Evolutionary conservation across 768 basidiomycete genomes (phyloP).

Genomic region (Lepiota brunneoincarnata): DNA sequence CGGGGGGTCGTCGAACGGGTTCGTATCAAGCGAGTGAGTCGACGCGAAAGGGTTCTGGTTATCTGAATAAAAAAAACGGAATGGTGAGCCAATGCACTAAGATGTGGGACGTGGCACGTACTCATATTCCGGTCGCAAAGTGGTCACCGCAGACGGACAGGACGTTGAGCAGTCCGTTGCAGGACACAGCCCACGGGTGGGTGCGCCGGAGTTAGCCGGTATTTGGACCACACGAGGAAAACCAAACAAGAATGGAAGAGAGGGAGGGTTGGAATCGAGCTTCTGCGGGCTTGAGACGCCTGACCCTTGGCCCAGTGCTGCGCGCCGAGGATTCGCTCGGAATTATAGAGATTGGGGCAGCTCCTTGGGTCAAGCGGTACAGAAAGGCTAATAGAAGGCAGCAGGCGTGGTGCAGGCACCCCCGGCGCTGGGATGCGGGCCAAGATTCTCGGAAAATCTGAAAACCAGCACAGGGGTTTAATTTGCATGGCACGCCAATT

Average conservation of each 20-base stretch:
- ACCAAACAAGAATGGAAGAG: conserved; percentile 6
- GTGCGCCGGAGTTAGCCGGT: conserved; percentile 11
- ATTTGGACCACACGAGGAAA: conserved; percentile 7
- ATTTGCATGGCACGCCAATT: not conserved
- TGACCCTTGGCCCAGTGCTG: not conserved
- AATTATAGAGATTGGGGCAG: not conserved
- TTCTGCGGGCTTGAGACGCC: not conserved
- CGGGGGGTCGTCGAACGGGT: conserved; percentile 89
- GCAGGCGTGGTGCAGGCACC: not conserved
- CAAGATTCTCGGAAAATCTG: not conserved
- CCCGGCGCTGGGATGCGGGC: not conserved
- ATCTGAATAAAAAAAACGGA: conserved; percentile 18
- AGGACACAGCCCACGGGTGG: not conserved
- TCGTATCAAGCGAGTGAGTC: conserved; percentile 78
- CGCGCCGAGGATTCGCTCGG: conserved; percentile 11
- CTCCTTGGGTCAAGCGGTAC: not conserved
- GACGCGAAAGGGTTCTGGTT: conserved; percentile 84
- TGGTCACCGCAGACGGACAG: not conserved
- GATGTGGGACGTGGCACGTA: conserved; percentile 18
- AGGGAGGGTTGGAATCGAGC: not conserved
- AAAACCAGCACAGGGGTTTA: not conserved
- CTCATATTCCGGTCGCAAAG: conserved; percentile 32
- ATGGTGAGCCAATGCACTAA: conserved; percentile 9
- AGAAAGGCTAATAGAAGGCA: not conserved
- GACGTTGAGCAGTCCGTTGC: not conserved